Evolutionary conservation across 352 stramenopile genomes (phyloP), one percentile per base, ranked within the genome.

Genomic region (Blastocystis sp.): DNA sequence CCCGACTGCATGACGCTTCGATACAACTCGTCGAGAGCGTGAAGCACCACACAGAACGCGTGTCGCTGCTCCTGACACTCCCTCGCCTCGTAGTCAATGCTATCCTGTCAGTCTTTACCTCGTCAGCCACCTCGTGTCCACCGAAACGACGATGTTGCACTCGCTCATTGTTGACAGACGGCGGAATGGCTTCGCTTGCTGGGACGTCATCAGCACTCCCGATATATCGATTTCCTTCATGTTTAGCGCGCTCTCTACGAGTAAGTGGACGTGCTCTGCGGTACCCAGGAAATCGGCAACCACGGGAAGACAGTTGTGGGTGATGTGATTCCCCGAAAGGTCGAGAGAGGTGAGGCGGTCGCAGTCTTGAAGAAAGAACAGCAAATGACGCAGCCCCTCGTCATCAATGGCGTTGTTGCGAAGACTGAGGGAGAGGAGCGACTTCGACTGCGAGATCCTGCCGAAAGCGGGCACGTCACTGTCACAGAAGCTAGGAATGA

Each of bases 241-340:
- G n/a, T 29, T 61, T 24, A 31, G 41, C 13, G 26, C 41, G 21
- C 70, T 45, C 4, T 85, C 74, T 85, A 59, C 1, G 26, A 2
- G 60, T 69, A 10, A 69, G n/a, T 70, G 74, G 19, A 29, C 45
- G 21, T 21, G n/a, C 26, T 1, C 4, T 9, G 3, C 3, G 4
- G 26, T 16, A 85, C 74, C 74, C 3, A 85, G 35, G 21, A 59
- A 85, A 37, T 85, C 74, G 61, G 74, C 50, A 3, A 85, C 3
- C 12, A 85, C 2, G 12, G 74, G 55, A 9, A 69, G 35, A 0
- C 24, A 51, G 3, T 67, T 29, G 0, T 13, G 10, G 10, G 51
- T 69, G 26, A 85, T 85, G 2, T 37, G 29, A n/a, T 85, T 85
- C 16, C 70, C 26, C 3, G 41, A 3, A 33, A 69, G n/a, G 45